Percentiles rank a stretch among this genome's conserved stretches.
Conservation (phyloP, 2,329 filamentous ascomycete species). For the Didymella lethalis region DNA sequence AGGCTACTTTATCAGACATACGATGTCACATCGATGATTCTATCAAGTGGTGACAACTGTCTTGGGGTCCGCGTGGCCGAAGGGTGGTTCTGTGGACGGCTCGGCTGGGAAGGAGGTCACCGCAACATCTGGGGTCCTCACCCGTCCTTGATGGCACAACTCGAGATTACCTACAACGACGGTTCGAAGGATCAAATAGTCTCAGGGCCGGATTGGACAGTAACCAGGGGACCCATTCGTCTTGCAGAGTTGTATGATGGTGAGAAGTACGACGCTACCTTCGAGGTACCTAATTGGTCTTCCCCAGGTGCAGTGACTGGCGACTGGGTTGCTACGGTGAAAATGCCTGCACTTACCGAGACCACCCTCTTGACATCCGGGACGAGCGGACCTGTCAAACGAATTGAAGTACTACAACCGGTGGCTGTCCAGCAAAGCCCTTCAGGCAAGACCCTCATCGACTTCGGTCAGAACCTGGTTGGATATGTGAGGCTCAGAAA, state of each 20-base stretch:
- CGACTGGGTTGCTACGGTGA: neutral
- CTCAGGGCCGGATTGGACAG: neutral
- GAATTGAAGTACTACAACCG: neutral
- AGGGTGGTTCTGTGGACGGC: constrained; percentile 4
- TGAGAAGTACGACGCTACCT: constrained; percentile 58
- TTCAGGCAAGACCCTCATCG: constrained; percentile 1
- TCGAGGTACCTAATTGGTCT: constrained; percentile 37
- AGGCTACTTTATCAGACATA: constrained; percentile 1
- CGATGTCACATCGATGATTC: neutral
- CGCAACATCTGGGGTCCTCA: constrained; percentile 10
- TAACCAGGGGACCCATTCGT: neutral
- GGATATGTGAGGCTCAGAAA: constrained; percentile 9
- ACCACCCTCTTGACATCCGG: neutral
- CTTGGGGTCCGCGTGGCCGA: constrained; percentile 4
- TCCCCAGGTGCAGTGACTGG: neutral
- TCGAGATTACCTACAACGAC: neutral
- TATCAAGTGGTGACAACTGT: neutral
- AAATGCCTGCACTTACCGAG: neutral
- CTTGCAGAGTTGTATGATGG: constrained; percentile 61
- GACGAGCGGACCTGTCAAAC: neutral
- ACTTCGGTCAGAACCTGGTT: constrained; percentile 14
- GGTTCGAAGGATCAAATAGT: neutral
- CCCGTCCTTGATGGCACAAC: neutral
- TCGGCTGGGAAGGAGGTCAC: constrained; percentile 2
- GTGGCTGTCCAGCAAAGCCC: neutral